Base-by-base conservation (phyloP, 805 yeast genomes). In the Yarrowia sp. region DNA sequence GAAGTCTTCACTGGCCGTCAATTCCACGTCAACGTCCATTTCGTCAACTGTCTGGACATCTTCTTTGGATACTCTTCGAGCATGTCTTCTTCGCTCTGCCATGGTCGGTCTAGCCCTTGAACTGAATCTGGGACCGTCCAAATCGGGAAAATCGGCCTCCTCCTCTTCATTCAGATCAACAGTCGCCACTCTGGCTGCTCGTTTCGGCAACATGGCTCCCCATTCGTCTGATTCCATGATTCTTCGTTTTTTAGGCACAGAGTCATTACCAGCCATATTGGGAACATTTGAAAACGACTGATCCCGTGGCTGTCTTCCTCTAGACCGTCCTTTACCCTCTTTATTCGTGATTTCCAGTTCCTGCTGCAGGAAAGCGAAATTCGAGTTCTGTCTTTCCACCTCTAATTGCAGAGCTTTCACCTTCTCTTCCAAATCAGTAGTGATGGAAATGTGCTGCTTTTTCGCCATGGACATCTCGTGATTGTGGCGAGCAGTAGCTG, bases 381-480 rank as follows among this genome's bases (percentile, higher is more conserved):
- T 59, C 32, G 65, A 59, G 14, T 35, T 43, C 12, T 43, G 50
- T 10, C 65, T 9, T 32, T 59, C 65, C 52, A 59, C 35, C 42
- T 59, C 65, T 35, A 35, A 12, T 35, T 59, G 65, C 4, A 59
- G 41, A 12, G 52, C 65, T 35, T 14, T 16, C 16, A 59, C 32
- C 36, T 45, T 59, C 36, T 59, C 65, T 19, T 59, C 65, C 32
- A 59, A 19, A 5, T 59, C 65, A 8, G 19, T 12, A 1, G 52
- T 45, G 19, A 14, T 12, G 3, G 26, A 8, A 14, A 35, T 8
- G 16, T 59, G 65, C 35, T 41, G 45, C 12, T 59, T 59, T 9
- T 45, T 43, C 14, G 52, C 52, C 65, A 59, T 59, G n/a, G 65
- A 52, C 42, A 59, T 7, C 42, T 59, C 65, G 41, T 59, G 65